A percentile compares a stretch with the other conserved stretches of the same genome.
Evolutionary conservation across 176 grass and related monocot genomes (phyloP).

Genomic region (Musa beccarii): DNA sequence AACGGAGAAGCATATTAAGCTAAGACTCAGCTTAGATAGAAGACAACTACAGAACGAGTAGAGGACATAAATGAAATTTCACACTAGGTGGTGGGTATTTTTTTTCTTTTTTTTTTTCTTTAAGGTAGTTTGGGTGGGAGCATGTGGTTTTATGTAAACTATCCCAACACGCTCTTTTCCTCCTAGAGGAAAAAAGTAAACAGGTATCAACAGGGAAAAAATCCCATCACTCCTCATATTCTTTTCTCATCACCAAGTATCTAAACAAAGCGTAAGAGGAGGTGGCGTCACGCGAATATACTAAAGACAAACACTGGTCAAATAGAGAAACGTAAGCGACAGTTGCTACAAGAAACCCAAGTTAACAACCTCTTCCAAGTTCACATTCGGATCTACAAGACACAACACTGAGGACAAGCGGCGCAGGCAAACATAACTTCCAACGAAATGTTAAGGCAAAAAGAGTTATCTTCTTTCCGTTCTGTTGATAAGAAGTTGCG

Average conservation of each 20-base stretch:
- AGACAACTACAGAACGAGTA: no score
- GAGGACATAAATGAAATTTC: no score
- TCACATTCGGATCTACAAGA: background rate
- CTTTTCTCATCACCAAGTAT: background rate
- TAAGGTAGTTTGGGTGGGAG: no score
- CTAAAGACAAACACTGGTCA: background rate
- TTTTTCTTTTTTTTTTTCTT: no score
- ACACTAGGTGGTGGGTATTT: no score
- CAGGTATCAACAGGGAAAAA: background rate
- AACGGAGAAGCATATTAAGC: no score
- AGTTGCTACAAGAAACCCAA: background rate
- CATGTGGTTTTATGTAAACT: background rate
- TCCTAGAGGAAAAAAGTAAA: background rate
- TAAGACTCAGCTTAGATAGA: no score
- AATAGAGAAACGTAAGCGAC: background rate
- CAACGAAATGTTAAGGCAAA: background rate
- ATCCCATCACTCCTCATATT: background rate
- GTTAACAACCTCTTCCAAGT: background rate
- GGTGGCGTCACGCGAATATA: background rate
- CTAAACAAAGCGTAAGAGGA: background rate
- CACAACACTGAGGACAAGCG: background rate
- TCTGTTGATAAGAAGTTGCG: background rate
- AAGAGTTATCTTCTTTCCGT: background rate
- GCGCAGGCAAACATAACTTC: background rate
- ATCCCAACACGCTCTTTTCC: background rate